Base-by-base conservation (phyloP, 352 stramenopile genomes). In the Phytophthora brassicae region DNA sequence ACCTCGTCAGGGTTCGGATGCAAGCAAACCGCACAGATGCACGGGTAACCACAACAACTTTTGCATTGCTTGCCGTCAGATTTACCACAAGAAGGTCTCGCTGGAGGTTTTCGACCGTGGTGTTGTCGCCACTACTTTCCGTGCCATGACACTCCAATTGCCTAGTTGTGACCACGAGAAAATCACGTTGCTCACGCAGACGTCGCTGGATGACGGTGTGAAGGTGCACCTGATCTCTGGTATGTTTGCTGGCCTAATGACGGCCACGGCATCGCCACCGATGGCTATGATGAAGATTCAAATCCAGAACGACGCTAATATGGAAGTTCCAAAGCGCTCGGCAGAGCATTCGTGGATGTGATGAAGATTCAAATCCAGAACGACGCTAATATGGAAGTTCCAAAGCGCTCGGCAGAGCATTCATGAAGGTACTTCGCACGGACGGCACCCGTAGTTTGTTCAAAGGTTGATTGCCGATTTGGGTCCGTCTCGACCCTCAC, bases 361-460 rank as follows among this genome's bases (percentile, higher is more conserved):
- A 76, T 90, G 67, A 93, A 93, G 77, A 90, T 76, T 20, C 83
- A 89, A 55, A 86, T 93, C 57, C 89, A 90, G 75, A 85, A 89
- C 60, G 77, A 88, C 47, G 72, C 77, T 33, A 73, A 72, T 45
- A 86, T 14, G 68, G 72, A 38, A 59, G 58, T 31, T 70, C 59
- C 44, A 66, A 75, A 26, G 53, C 82, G 14, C 60, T 86, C 28
- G 67, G 73, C 22, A 64, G 72, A 23, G 73, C 70, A 17, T 86
- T 84, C 49, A 65, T 77, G 38, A 49, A 81, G n/a, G 76, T 85
- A 49, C 36, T 82, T 28, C 64, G 66, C 16, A 80, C 70, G 2
- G 79, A 88, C 38, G 79, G 79, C 22, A 38, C 86, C 14, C 71
- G 69, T n/a, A 76, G 79, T 11, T 84, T 88, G 36, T 88, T 86